Base-by-base conservation (phyloP, 306 rosid species). In the Arachis stenosperma region DNA sequence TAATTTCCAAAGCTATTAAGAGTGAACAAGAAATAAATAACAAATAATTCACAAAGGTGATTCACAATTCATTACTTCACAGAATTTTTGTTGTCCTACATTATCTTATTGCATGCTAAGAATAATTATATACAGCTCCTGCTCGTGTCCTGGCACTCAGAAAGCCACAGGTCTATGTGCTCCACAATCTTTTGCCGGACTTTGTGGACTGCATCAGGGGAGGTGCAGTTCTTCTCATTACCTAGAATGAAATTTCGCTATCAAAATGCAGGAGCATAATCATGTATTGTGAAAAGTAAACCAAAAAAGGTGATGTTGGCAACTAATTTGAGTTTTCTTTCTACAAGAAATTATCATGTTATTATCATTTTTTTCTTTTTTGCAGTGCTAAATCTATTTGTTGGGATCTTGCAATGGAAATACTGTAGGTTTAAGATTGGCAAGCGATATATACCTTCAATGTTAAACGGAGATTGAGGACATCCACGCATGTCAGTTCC, bases 401-500 rank as follows among this genome's bases (percentile, higher is more conserved):
- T 29, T 50, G 71, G 14, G 17, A 40, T 3, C 29, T 9, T 8
- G n/a, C 6, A 53, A 17, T 41, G 17, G 15, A 61, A 29, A 68
- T 29, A 72, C 62, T 68, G 66, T 7, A 75, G 46, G 51, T 55
- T 44, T 33, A 22, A 55, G 73, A 30, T 52, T 42, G 65, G 30
- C 3, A 57, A 47, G 48, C 51, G n/a, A n/a, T 36, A 55, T 36
- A 64, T 85, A 94, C 99, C 99, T 94, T 84, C 97, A 44, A 76
- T 79, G 78, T 65, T 74, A 55, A 90, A 84, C 13, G 92, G 98
- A 75, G 73, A 46, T 66, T 94, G 99, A 61, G 98, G 99, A 75
- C 99, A 94, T 70, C 99, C 99, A 71, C 97, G 86, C 70, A 86
- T n/a, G 78, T 91, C 97, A 22, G 91, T 84, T 74, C 97, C 94